A percentile compares a stretch with the other conserved stretches of the same genome.
phyloP scores from a whole-genome alignment of 2,329 filamentous ascomycete genomes.

The Chaetomium olivaceum region DNA sequence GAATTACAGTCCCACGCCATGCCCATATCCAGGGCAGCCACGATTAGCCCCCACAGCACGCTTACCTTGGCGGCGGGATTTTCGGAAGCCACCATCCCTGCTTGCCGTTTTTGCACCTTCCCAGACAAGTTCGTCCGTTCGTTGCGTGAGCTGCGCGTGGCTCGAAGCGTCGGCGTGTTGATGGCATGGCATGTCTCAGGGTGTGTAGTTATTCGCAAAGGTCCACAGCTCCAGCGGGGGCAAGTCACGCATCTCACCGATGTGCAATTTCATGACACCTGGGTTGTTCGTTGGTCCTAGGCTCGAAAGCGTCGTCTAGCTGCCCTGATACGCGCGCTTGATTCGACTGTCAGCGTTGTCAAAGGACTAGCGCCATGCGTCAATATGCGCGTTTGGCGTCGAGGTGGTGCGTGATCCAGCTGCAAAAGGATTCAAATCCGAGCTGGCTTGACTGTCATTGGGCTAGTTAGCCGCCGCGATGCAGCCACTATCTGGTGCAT shows the following conservation, averaged over 20 bases:
- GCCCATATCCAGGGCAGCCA: conserved; percentile 18
- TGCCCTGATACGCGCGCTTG: conserved; percentile 22
- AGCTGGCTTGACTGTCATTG: conserved; percentile 13
- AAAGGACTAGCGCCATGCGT: conserved; percentile 17
- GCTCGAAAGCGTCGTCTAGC: background rate
- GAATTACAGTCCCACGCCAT: conserved; percentile 17
- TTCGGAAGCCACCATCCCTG: background rate
- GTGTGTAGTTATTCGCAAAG: background rate
- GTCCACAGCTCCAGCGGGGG: background rate
- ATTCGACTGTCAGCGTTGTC: background rate
- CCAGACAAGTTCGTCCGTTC: background rate
- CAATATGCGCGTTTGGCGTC: conserved; percentile 15
- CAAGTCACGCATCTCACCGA: background rate
- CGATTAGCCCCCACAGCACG: conserved; percentile 22
- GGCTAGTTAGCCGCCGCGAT: conserved; percentile 25
- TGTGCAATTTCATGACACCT: background rate
- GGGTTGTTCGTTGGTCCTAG: background rate
- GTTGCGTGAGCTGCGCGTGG: background rate
- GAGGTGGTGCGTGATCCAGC: conserved; percentile 15
- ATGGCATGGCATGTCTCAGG: background rate
- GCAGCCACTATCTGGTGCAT: conserved; percentile 25
- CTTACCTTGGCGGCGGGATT: conserved; percentile 23
- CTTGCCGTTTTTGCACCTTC: background rate
- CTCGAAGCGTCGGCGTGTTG: background rate
- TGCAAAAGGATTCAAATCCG: background rate